Base-by-base conservation (phyloP, 176 grass and related monocot species). In the Themeda triandra region DNA sequence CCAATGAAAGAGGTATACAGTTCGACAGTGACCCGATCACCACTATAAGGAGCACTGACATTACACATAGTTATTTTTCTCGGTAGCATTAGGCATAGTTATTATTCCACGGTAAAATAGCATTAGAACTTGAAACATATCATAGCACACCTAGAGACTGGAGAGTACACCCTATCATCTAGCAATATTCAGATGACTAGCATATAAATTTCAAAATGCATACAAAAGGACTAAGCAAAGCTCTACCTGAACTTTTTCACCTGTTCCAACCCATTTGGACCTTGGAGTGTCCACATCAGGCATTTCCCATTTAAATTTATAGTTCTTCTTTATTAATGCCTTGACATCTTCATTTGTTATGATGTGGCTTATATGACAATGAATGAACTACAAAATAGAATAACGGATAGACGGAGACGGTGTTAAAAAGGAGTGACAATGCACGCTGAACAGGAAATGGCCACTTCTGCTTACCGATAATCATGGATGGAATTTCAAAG, bases 241-340 rank as follows among this genome's bases (percentile, higher is more conserved):
- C 48, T 72, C 67, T 89, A 85, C 84, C 88, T 89, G 40, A 2
- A 86, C 8, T 49, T 81, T 42, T 77, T 76, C 86, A 74, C 92
- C 87, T 58, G 92, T 91, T 85, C 92, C 92, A 32, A 85, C 66
- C 89, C 89, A 91, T 82, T 91, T 89, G 39, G 84, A 82, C 69
- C 69, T 85, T 64, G 72, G 87, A 71, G 80, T 87, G 33, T 75
- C 81, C 56, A 42, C 80, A 32, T 60, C 86, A 87, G 92, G 84
- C 32, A 94, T 82, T 56, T 89, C 89, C 89, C 92, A 94, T 37
- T 82, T 87, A 89, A 82, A 91, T 87, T 89, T 91, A 66, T 32
- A 85, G 40, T 89, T 86, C 40, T 49, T 62, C 32, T 85, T 82
- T 19, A 82, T 31, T 51, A 94, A 79, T 42, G 63, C 48, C 78